Evolutionary conservation across 176 grass and related monocot species (phyloP).

Genomic region (Chloris gayana): DNA sequence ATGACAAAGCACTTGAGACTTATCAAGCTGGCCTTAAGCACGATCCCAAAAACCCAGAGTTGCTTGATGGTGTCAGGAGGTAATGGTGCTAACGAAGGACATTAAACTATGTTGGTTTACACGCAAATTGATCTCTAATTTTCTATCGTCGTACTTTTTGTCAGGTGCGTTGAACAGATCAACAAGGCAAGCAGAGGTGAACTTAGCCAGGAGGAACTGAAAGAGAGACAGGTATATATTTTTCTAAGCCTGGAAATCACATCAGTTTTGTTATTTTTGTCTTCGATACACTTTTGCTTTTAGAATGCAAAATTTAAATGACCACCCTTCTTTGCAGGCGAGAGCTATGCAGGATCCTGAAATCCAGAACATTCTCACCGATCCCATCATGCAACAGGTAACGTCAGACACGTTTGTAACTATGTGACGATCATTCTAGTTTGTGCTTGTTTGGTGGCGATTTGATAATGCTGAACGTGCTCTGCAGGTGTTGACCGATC

Average conservation of each 20-base stretch:
- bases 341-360: conserved; percentile 97
- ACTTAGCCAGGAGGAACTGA: conserved; percentile 72
- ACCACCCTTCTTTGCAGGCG: conserved; percentile 41
- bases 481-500: conserved; percentile 73
- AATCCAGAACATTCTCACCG: conserved; percentile 79
- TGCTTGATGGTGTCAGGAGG: conserved; percentile 71
- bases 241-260: background rate
- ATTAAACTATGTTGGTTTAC: background rate
- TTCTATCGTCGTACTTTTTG: background rate
- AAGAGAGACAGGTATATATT: conserved; percentile 74
- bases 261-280: background rate
- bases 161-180: conserved; percentile 79
- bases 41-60: conserved; percentile 83
- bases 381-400: conserved; percentile 94
- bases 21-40: conserved; percentile 92
- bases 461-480: background rate
- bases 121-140: background rate
- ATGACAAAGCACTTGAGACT: conserved; percentile 90
- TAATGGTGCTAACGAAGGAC: background rate
- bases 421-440: background rate
- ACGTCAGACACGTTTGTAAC: background rate
- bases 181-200: conserved; percentile 82
- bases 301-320: background rate
- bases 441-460: background rate
- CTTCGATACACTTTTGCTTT: background rate